phyloP scores from a whole-genome alignment of 169 alveolate species.

The Cryptosporidium ubiquitum region DNA sequence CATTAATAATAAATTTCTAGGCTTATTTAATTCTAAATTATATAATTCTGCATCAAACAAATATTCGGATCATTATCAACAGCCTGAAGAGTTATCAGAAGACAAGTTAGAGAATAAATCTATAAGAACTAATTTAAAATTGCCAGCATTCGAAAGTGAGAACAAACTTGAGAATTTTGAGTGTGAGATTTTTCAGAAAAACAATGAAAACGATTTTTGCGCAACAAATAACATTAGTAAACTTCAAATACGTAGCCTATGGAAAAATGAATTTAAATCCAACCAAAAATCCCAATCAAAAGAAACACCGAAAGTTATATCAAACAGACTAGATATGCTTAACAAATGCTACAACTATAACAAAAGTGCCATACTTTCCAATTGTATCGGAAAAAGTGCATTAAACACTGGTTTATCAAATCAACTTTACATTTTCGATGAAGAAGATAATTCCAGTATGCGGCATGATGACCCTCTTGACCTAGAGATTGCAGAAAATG shows the following conservation, averaged over 20 bases:
- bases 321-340: not conserved
- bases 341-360: not conserved
- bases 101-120: not conserved
- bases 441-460: constrained; percentile 25
- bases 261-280: not conserved
- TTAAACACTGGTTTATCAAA: not conserved
- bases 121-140: too few relatives aligned
- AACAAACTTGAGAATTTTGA: not conserved
- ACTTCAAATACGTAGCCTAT: not conserved
- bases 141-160: not conserved
- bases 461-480: constrained; percentile 22
- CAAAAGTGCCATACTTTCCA: not conserved
- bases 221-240: not conserved
- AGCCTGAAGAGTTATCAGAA: not conserved
- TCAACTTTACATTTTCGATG: constrained; percentile 24
- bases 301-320: not conserved
- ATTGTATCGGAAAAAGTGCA: not conserved
- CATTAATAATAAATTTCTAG: too few relatives aligned
- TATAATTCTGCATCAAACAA: not conserved
- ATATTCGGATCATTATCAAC: not conserved
- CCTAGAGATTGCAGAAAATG: constrained; percentile 56
- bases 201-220: not conserved
- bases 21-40: not conserved
- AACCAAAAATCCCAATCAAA: not conserved
- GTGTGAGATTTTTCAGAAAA: not conserved